Evolutionary conservation across 1,284 basidiomycete genomes (phyloP).

Genomic region (Tetrapyrgos nigripes): DNA sequence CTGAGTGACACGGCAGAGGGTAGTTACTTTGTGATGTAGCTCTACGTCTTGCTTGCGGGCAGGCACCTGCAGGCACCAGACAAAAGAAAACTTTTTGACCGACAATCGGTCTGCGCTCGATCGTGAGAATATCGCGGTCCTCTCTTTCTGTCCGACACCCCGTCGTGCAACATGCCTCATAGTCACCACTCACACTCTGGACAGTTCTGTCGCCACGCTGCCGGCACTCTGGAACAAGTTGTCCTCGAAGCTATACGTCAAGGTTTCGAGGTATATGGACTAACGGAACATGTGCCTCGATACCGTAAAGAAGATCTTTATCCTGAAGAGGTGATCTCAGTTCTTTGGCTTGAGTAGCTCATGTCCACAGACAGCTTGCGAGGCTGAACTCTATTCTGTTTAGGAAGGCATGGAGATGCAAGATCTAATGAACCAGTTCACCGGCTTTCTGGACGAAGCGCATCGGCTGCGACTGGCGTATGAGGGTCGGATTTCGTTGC

Average conservation of each 20-base stretch:
- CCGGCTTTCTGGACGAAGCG: slow-evolving; percentile 77
- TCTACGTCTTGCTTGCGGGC: too few species aligned
- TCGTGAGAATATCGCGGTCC: background rate
- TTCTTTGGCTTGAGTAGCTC: background rate
- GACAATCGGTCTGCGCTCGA: too few species aligned
- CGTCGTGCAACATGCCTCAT: slow-evolving; percentile 67
- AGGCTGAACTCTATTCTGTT: background rate
- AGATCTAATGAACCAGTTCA: slow-evolving; percentile 65
- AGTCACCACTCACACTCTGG: slow-evolving; percentile 97
- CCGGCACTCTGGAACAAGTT: slow-evolving; percentile 79
- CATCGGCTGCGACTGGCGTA: slow-evolving; percentile 71
- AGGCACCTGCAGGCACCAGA: too few species aligned
- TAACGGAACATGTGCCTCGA: slow-evolving; percentile 95
- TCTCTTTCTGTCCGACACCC: background rate
- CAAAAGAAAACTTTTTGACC: too few species aligned
- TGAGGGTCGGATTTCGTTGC: slow-evolving; percentile 69
- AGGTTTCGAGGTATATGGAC: slow-evolving; percentile 85
- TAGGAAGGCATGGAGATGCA: slow-evolving; percentile 57
- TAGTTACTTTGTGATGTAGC: too few species aligned
- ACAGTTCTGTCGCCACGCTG: slow-evolving; percentile 94
- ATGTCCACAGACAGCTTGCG: background rate
- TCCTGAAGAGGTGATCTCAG: slow-evolving; percentile 87
- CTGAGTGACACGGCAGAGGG: too few species aligned
- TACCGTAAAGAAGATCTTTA: slow-evolving; percentile 86
- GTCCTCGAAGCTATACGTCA: slow-evolving; percentile 80